These are phyloP conservation scores for Phalaenopsis equestris DNA, from an alignment of 106 monocot species.

Conservation along the genomic window DNA sequence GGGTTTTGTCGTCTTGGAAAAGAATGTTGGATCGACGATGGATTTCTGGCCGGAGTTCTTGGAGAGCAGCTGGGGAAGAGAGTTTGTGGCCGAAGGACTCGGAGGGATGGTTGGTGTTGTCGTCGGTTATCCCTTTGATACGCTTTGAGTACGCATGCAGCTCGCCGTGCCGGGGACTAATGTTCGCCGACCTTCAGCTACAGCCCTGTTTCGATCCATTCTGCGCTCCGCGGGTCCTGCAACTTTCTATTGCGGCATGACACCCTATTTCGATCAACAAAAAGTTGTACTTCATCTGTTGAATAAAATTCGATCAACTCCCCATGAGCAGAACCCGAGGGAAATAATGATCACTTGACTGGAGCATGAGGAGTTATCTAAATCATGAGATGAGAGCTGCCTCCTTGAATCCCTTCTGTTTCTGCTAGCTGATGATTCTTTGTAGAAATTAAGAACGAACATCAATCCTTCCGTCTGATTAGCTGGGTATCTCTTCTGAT, in stretches of 20 bases:
- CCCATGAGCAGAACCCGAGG: no score
- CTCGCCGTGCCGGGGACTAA: constrained; percentile 11
- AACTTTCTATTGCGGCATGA: constrained; percentile 87
- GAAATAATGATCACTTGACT: no score
- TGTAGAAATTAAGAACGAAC: no score
- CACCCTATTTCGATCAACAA: no score
- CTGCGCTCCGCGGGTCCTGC: constrained; percentile 61
- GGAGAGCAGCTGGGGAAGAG: constrained; percentile 83
- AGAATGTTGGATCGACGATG: constrained; percentile 45
- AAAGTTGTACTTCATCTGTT: no score
- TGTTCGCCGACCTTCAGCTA: constrained; percentile 23
- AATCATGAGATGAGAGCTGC: no score
- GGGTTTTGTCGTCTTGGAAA: neutral
- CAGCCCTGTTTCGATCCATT: constrained; percentile 51
- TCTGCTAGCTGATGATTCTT: no score
- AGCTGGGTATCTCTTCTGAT: no score
- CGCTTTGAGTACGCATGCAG: constrained; percentile 76
- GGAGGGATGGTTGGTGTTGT: constrained; percentile 94
- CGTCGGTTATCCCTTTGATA: constrained; percentile 80
- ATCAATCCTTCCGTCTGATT: no score
- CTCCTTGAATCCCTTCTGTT: no score
- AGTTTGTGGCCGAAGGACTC: constrained; percentile 86
- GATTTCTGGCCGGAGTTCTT: constrained; percentile 97
- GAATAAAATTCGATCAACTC: no score
- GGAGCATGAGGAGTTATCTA: no score